Base-by-base conservation (phyloP, 129 eudicot species). In the Ambrosia artemisiifolia region DNA sequence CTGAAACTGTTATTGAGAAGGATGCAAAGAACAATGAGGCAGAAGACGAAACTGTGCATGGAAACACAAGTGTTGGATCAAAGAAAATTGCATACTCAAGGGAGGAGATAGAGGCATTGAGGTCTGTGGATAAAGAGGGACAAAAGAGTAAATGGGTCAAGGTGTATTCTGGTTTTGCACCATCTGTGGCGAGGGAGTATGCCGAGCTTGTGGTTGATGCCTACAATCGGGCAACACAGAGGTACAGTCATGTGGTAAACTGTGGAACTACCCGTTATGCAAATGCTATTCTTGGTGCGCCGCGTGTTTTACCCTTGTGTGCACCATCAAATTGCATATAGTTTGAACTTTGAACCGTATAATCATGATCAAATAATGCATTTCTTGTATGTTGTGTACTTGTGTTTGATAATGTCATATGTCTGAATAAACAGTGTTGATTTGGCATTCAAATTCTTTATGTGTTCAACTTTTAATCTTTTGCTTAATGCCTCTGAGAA, bases 301-400 rank as follows among this genome's bases (percentile, higher is more conserved):
- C 82, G 42, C 82, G 77, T 71, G 77, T 78, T 43, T 71, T 78
- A 32, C 73, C 82, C 7, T 40, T 78, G 72, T 71, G 67, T 71
- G 53, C 82, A 54, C 36, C 71, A 7, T 71, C 77, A 6, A 63
- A n/a, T 71, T 33, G 64, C 67, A 71, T 43, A 14, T 71, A 64
- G 77, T n/a, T n/a, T n/a, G n/a, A n/a, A n/a, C n/a, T 16, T 71
- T 71, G 60, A 69, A 24, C 67, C 77, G 13, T 63, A 30, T 42
- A 77, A 48, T 53, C 60, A n/a, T 9, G 8, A 38, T 38, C 43
- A 38, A 6, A 9, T n/a, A n/a, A 38, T 32, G 17, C 20, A 5
- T 17, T 44, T 67, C 13, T 59, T 76, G 75, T 59, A 57, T 44
- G 59, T n/a, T 33, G 6, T 62, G n/a, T n/a, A n/a, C n/a, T 69